Evolutionary conservation across 768 basidiomycete genomes (phyloP).

Genomic region (Suillus plorans): DNA sequence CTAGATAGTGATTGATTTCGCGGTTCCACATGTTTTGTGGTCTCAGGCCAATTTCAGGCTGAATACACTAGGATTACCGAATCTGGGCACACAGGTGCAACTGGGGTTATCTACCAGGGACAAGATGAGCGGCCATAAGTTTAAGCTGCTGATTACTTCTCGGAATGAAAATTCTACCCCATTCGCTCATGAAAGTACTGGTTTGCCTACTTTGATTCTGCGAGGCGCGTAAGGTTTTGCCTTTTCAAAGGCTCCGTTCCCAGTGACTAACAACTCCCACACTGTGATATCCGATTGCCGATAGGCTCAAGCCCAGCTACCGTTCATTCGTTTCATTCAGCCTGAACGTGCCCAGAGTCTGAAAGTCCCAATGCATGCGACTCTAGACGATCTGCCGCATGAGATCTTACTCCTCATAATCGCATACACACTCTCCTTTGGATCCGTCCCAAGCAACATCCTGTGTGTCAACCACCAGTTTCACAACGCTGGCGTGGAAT

Average conservation of each 20-base stretch:
- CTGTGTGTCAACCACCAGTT: slow-evolving; percentile 24
- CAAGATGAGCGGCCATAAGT: not conserved
- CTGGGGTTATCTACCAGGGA: not conserved
- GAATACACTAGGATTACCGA: not conserved
- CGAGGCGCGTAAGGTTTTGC: not conserved
- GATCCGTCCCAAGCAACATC: slow-evolving; percentile 19
- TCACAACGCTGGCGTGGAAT: slow-evolving; percentile 15
- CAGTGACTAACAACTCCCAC: not conserved
- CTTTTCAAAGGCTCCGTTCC: not conserved
- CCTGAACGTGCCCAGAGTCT: not conserved
- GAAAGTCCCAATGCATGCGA: not conserved
- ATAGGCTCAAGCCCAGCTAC: not conserved
- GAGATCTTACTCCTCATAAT: slow-evolving; percentile 24
- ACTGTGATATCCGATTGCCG: not conserved
- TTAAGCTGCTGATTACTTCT: not conserved
- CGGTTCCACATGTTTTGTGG: not conserved
- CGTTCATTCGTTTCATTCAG: not conserved
- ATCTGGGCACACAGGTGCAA: not conserved
- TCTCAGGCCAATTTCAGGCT: not conserved
- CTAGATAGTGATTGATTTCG: slow-evolving; percentile 29
- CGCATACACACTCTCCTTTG: slow-evolving; percentile 12
- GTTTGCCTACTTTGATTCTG: not conserved
- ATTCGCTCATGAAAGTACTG: not conserved
- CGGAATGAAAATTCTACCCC: not conserved
- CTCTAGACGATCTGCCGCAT: slow-evolving; percentile 19